Evolutionary conservation across 2,329 filamentous ascomycete genomes (phyloP), one percentile per base, ranked within the genome.

Genomic region (Beauveria medogensis): DNA sequence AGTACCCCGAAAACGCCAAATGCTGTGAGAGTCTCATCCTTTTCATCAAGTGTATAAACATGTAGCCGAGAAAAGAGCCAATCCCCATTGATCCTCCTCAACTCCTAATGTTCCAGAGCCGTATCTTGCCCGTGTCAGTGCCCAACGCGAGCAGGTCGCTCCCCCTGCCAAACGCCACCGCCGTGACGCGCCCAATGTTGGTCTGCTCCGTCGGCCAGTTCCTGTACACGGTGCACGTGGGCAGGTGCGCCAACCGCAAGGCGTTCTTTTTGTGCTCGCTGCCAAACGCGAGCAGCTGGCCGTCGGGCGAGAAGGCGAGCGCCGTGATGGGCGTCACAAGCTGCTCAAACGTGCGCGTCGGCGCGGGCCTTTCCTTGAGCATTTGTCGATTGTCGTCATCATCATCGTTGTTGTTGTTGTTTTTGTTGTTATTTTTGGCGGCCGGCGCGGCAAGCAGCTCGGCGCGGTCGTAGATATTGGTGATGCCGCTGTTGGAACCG

Each of bases 161-260:
- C 64, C 81, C 79, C 6, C 77, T 79, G 22, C 82, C 82, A 71
- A 91, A 89, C 3, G 89, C 87, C 63, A 92, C 83, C 1, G 85
- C 80, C 2, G 90, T 90, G 65, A 97, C 86, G 62, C 91, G 82
- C 0, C 94, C 94, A 63, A 99, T 75, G 1, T 92, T 92, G 61
- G 94, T 99, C 72, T 89, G 87, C 65, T 86, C 84, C 59, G 93
- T 99, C 26, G 94, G 94, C 94, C 94, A 99, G 75, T 99, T 99
- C 69, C 88, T 86, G 80, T 94, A 99, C 22, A 97, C 91, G 1
- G 92, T 96, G 73, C 92, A 96, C 67, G 85, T 92, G 0, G 93
- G 92, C 66, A 99, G 77, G 74, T 99, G 94, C 37, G 93, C 91
- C 65, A 99, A 77, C 69, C 89, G 82, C 72, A 99, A 76, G 0